Conservation (phyloP, 2,329 filamentous ascomycete species). For the Penicillium vulpinum region DNA sequence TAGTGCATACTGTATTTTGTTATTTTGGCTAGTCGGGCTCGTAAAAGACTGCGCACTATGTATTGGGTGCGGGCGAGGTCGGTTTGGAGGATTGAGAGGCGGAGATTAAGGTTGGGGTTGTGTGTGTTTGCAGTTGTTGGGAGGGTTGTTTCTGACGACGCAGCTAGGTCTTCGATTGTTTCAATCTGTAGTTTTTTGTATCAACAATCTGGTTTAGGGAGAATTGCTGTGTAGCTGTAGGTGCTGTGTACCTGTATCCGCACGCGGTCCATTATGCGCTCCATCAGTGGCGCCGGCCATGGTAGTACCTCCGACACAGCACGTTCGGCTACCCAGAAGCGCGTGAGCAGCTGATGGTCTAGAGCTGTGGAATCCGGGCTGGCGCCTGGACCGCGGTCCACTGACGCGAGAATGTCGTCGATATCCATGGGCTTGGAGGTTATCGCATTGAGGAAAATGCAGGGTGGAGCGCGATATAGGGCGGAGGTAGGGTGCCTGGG, state of each 20-base stretch:
- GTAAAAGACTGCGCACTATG: slow-evolving; percentile 76
- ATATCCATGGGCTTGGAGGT: slow-evolving; percentile 63
- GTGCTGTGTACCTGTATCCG: slow-evolving; percentile 55
- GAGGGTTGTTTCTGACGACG: slow-evolving; percentile 43
- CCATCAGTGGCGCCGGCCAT: slow-evolving; percentile 74
- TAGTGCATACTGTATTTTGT: slow-evolving; percentile 54
- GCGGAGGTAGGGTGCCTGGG: slow-evolving; percentile 41
- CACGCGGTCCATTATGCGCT: slow-evolving; percentile 74
- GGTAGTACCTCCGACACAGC: slow-evolving; percentile 84
- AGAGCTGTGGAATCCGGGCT: slow-evolving; percentile 43
- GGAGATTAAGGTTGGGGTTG: slow-evolving; percentile 89
- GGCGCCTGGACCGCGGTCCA: slow-evolving; percentile 59
- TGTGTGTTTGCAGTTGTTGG: slow-evolving; percentile 65
- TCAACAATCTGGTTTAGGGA: background rate
- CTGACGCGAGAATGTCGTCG: slow-evolving; percentile 74
- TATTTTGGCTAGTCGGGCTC: slow-evolving; percentile 80
- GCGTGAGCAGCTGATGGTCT: slow-evolving; percentile 85
- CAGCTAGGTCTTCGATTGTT: slow-evolving; percentile 62
- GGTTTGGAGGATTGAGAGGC: slow-evolving; percentile 91
- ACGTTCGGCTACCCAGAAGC: slow-evolving; percentile 90
- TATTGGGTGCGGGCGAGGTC: slow-evolving; percentile 95
- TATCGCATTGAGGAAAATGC: slow-evolving; percentile 26
- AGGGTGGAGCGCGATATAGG: slow-evolving; percentile 27
- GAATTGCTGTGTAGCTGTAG: background rate
- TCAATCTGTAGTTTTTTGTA: slow-evolving; percentile 52